Conservation (phyloP, 2,329 filamentous ascomycete species). For the Fusarium neocosmosporiellum region DNA sequence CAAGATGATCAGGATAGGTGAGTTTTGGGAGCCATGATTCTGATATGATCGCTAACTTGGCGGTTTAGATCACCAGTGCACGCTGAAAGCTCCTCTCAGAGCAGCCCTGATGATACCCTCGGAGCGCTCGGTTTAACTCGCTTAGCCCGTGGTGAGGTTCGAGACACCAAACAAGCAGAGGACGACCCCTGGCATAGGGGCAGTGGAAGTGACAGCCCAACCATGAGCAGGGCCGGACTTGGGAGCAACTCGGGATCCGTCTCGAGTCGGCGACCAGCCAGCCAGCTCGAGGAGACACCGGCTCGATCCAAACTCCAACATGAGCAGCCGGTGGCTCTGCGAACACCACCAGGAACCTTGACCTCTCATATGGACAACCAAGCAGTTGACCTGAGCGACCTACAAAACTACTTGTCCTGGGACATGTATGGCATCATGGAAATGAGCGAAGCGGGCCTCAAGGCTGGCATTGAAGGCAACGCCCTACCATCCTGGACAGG, state of each 20-base stretch:
- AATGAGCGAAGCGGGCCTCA: slow-evolving; percentile 51
- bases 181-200: slow-evolving; percentile 20
- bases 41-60: slow-evolving; percentile 5
- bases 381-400: slow-evolving; percentile 52
- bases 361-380: slow-evolving; percentile 47
- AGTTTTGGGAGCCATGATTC: neutral
- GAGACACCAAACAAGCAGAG: slow-evolving; percentile 33
- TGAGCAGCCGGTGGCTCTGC: slow-evolving; percentile 48
- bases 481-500: slow-evolving; percentile 47
- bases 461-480: slow-evolving; percentile 50
- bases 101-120: slow-evolving; percentile 35
- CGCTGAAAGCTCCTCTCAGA: slow-evolving; percentile 33
- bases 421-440: slow-evolving; percentile 56
- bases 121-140: slow-evolving; percentile 38
- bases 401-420: slow-evolving; percentile 54
- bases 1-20: slow-evolving; percentile 37
- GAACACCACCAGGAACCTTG: slow-evolving; percentile 33
- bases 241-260: slow-evolving; percentile 28
- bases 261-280: slow-evolving; percentile 21
- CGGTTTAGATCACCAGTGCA: slow-evolving; percentile 28
- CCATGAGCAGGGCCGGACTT: slow-evolving; percentile 7
- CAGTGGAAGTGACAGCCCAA: slow-evolving; percentile 27
- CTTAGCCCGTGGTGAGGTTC: slow-evolving; percentile 34
- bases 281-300: slow-evolving; percentile 36
- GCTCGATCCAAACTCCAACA: slow-evolving; percentile 50